Evolutionary conservation across 345 rosid genomes (phyloP).

Genomic region (Kernera saxatilis): DNA sequence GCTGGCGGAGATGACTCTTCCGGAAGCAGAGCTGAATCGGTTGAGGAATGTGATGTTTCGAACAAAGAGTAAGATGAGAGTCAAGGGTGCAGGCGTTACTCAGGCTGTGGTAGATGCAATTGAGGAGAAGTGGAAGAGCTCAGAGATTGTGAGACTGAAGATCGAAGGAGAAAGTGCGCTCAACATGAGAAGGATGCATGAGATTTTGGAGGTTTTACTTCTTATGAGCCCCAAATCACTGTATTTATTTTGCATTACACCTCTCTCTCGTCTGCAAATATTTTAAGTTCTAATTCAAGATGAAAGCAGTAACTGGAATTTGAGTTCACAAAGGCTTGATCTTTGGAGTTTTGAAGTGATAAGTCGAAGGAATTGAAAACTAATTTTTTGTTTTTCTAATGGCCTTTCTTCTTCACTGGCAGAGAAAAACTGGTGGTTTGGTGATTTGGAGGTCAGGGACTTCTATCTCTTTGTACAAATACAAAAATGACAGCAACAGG

Average conservation of each 20-base stretch:
- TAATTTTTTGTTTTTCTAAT: not conserved
- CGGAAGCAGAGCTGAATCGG: slow-evolving; percentile 67
- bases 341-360: not conserved
- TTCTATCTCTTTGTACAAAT: slow-evolving; percentile 67
- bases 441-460: slow-evolving; percentile 97
- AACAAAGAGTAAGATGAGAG: slow-evolving; percentile 52
- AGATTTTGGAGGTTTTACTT: slow-evolving; percentile 74
- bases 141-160: slow-evolving; percentile 80
- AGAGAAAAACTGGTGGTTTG: slow-evolving; percentile 96
- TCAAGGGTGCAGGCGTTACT: slow-evolving; percentile 65
- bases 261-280: not conserved
- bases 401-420: slow-evolving; percentile 10
- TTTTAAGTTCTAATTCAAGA: not conserved
- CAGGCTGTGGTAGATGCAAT: slow-evolving; percentile 67
- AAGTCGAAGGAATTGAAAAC: not conserved
- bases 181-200: slow-evolving; percentile 88
- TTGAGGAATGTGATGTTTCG: slow-evolving; percentile 68
- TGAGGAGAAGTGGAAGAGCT: slow-evolving; percentile 68
- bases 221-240: not conserved
- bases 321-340: not conserved
- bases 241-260: not conserved
- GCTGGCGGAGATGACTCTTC: slow-evolving; percentile 68
- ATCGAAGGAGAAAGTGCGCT: slow-evolving; percentile 81
- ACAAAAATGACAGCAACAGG: slow-evolving; percentile 62
- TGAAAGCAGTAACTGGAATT: not conserved